Base-by-base conservation (phyloP, 495 filamentous ascomycete genomes). In the Amorphotheca resinae region DNA sequence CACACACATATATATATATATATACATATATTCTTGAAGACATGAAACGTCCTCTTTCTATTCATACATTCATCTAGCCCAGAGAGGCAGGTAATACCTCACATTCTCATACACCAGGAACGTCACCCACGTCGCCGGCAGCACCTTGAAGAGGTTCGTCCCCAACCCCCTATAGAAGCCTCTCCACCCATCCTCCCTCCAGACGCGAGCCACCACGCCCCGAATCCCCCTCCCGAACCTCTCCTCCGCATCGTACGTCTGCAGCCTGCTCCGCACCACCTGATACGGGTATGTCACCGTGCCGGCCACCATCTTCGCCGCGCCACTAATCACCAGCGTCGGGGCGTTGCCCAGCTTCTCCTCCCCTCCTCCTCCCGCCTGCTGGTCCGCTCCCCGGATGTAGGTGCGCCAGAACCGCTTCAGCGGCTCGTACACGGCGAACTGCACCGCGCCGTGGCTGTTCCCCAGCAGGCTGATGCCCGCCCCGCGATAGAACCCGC, bases 61-160 rank as follows among this genome's bases (percentile, higher is more conserved):
- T n/a, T 28, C 25, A 5, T 5, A 28, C 5, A 11, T 28, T 28
- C 11, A 28, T 28, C 25, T 11, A 5, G 25, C 25, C 25, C 25
- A 28, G 5, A 28, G 34, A 18, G 77, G 76, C 18, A 84, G 55
- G 59, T 79, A 79, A 45, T 66, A 68, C 64, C 77, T 88, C 42
- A 77, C 80, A 63, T 96, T 96, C 67, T 98, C 91, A 63, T 96
- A 96, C 35, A 95, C 87, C 52, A 98, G 60, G 58, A 98, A 95
- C n/a, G 89, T 96, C 32, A 95, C 84, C 76, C 91, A 94, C 11
- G 89, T 96, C 40, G 86, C 86, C 11, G 91, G 91, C 57, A 98
- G 59, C 34, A 96, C 91, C 43, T 89, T 74, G 42, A 93, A 63
- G 31, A 94, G 67, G 47, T 91, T 94, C 4, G 89, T 87, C 26